These are phyloP conservation scores for Sporothrix humicola DNA, from an alignment of 2,329 filamentous ascomycete genomes.

Conservation along the genomic window DNA sequence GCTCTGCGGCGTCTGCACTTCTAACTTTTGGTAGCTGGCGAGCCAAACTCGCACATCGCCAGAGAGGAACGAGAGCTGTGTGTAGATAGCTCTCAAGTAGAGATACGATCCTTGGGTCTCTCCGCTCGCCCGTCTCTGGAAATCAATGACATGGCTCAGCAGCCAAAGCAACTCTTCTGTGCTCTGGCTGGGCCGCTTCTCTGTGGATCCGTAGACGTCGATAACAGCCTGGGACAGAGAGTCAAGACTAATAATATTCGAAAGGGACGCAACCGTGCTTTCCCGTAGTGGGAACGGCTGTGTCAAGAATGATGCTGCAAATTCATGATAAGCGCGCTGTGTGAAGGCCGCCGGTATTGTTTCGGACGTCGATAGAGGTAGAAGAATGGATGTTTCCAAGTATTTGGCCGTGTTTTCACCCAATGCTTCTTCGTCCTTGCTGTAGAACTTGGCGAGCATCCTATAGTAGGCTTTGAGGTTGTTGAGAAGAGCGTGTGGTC, in stretches of 20 bases:
- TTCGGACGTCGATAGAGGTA: slow-evolving; percentile 24
- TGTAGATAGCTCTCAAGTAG: slow-evolving; percentile 59
- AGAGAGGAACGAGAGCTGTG: slow-evolving; percentile 59
- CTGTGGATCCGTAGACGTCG: slow-evolving; percentile 43
- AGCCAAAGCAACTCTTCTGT: slow-evolving; percentile 64
- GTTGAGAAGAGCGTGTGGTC: slow-evolving; percentile 35
- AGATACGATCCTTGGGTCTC: slow-evolving; percentile 47
- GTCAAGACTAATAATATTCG: slow-evolving; percentile 48
- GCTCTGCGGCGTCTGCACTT: slow-evolving; percentile 45
- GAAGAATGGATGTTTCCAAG: slow-evolving; percentile 37
- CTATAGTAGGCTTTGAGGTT: slow-evolving; percentile 38
- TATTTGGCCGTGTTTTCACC: slow-evolving; percentile 28
- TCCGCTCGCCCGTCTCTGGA: slow-evolving; percentile 52
- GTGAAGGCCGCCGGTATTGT: slow-evolving; percentile 22
- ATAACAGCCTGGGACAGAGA: slow-evolving; percentile 52
- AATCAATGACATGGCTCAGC: slow-evolving; percentile 68
- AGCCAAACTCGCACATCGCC: slow-evolving; percentile 57
- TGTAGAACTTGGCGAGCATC: slow-evolving; percentile 36
- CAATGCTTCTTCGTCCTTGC: slow-evolving; percentile 25
- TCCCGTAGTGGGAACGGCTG: slow-evolving; percentile 51
- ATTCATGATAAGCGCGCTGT: slow-evolving; percentile 44
- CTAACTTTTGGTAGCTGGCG: slow-evolving; percentile 40
- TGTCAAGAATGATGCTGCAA: slow-evolving; percentile 50
- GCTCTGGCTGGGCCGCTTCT: slow-evolving; percentile 39
- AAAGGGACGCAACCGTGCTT: slow-evolving; percentile 47